Base-by-base conservation (phyloP, 345 rosid genomes). In the Mallotus nudiflorus region DNA sequence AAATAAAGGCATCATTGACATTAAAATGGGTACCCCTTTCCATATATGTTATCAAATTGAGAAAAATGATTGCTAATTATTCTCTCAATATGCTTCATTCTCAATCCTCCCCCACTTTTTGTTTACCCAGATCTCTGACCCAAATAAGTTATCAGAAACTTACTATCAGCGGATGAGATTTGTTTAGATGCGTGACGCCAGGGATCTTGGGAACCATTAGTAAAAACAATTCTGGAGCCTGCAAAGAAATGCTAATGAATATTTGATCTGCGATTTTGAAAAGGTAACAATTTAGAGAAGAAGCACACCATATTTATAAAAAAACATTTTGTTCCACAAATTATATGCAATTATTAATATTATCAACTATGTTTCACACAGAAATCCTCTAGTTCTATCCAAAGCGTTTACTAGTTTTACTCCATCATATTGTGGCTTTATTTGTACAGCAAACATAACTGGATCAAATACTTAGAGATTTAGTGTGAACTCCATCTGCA, bases 181-280 rank as follows among this genome's bases (percentile, higher is more conserved):
- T 88, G 85, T 74, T 88, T 93, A 28, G 97, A 88, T 74, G 97
- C 98, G 79, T 86, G 96, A 10, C 97, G 94, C 98, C 97, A 93
- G 58, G 98, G 98, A 83, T 93, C 98, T 78, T 93, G 87, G 71
- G 89, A 91, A 48, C 98, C 97, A 68, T 91, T 91, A 52, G 97
- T 79, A 70, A 91, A 93, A 35, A 93, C 73, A 57, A 93, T 88
- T 84, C 82, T 93, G 44, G 98, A 85, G 66, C 89, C 97, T 91
- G 90, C 62, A 79, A 68, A 61, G 50, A 33, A 48, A 65, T 35
- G 59, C 64, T 33, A 56, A 73, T 37, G 55, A 14, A 58, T 11
- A 37, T 31, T 69, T 42, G 46, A 50, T 14, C 19, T 11, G n/a
- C 42, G 29, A 18, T 42, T 62, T 53, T 10, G 11, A n/a, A 11